A percentile compares a stretch with the other conserved stretches of the same genome.
phyloP scores from a whole-genome alignment of 2,329 filamentous ascomycete species.

The Verticillium nonalfalfae region DNA sequence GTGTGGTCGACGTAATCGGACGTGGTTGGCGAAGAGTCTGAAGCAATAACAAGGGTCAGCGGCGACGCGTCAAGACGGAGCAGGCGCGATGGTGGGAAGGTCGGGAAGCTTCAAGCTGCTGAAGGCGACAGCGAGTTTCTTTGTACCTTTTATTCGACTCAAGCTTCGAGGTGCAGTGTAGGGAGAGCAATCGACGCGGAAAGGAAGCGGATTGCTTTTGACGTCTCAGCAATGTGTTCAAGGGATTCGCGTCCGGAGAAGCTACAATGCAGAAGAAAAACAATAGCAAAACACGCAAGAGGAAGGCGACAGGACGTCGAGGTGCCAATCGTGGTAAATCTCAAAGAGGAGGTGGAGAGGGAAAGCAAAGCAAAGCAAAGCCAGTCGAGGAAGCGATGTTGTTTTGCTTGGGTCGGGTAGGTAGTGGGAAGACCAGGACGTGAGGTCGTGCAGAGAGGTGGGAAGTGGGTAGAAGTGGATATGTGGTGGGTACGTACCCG shows the following conservation, averaged over 20 bases:
- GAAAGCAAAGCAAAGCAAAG: background rate
- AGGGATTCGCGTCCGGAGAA: background rate
- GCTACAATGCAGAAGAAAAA: background rate
- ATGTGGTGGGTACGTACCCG: background rate
- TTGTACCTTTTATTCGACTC: background rate
- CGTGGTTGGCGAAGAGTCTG: background rate
- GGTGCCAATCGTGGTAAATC: background rate
- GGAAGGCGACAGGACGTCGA: background rate
- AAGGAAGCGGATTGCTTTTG: background rate
- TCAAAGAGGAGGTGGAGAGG: background rate
- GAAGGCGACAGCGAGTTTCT: background rate
- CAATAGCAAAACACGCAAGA: background rate
- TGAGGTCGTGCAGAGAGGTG: background rate
- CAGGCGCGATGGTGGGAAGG: no score
- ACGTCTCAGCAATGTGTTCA: background rate
- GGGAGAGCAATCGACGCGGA: background rate
- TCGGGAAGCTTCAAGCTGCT: no score
- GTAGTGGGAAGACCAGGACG: constrained; percentile 1
- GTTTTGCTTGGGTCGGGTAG: constrained; percentile 2
- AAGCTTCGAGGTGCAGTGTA: background rate
- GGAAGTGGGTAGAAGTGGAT: constrained; percentile 1
- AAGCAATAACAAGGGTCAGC: background rate
- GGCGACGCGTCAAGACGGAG: constrained; percentile 6
- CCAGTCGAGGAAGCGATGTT: constrained; percentile 1
- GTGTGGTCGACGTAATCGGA: constrained; percentile 2